Conservation (phyloP, 768 basidiomycete genomes). For the Amanita rimosa region DNA sequence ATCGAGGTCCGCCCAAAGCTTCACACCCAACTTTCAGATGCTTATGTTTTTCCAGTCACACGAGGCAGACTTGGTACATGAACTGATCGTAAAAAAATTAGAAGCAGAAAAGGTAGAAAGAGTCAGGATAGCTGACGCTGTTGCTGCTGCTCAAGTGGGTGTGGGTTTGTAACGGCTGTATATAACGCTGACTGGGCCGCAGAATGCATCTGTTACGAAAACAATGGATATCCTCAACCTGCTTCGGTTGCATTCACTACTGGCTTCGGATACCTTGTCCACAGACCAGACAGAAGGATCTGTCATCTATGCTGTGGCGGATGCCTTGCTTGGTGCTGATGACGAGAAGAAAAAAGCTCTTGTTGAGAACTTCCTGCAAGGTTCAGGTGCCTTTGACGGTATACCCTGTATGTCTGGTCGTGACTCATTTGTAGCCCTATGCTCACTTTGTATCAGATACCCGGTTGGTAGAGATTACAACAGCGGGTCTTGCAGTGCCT, state of each 20-base stretch:
- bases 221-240: conserved; percentile 44
- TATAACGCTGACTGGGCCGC: neutral
- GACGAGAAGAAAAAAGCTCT: conserved; percentile 35
- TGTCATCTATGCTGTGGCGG: conserved; percentile 40
- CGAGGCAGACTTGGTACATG: conserved; percentile 52
- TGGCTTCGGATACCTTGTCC: conserved; percentile 30
- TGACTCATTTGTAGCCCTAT: conserved; percentile 6
- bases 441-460: conserved; percentile 32
- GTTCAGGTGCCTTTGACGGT: conserved; percentile 48
- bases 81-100: conserved; percentile 39
- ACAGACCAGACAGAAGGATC: conserved; percentile 41
- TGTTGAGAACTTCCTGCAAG: conserved; percentile 44
- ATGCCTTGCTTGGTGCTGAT: conserved; percentile 47
- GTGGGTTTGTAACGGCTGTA: neutral
- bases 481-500: conserved; percentile 41
- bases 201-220: conserved; percentile 35
- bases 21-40: neutral
- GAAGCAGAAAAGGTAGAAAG: conserved; percentile 49
- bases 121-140: conserved; percentile 40
- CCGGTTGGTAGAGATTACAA: conserved; percentile 46
- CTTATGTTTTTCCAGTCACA: conserved; percentile 32
- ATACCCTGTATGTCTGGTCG: conserved; percentile 42
- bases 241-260: conserved; percentile 42
- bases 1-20: conserved; percentile 50
- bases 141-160: conserved; percentile 49